Conservation (phyloP, 805 yeast species). For the Hanseniaspora meyeri region DNA sequence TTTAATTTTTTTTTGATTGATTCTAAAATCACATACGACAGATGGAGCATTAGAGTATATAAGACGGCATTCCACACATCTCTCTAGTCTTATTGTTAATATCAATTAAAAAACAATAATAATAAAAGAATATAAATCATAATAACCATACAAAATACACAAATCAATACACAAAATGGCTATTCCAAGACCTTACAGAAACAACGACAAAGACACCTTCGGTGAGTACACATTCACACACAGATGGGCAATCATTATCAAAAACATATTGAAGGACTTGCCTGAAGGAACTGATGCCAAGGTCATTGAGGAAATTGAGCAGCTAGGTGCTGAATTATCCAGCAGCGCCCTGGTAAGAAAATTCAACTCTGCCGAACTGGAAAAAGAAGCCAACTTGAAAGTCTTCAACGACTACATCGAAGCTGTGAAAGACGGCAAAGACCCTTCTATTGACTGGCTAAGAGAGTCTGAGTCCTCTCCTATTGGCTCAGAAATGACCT, state of each 20-base stretch:
- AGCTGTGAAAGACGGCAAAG: not conserved
- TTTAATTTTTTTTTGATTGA: no score
- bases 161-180: constrained; percentile 9
- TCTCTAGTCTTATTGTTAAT: no score
- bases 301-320: constrained; percentile 21
- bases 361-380: constrained; percentile 32
- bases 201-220: constrained; percentile 63
- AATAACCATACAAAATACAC: not conserved
- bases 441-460: constrained; percentile 9
- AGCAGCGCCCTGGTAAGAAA: constrained; percentile 33
- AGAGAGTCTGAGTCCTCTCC: constrained; percentile 1
- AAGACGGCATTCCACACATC: no score
- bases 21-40: no score
- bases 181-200: constrained; percentile 37
- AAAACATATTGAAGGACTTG: constrained; percentile 56
- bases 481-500: constrained; percentile 33
- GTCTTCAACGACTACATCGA: constrained; percentile 46
- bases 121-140: not conserved
- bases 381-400: constrained; percentile 33
- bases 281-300: constrained; percentile 23
- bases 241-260: constrained; percentile 80
- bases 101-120: not conserved
- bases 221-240: constrained; percentile 65
- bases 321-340: constrained; percentile 30
- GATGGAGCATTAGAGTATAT: no score